Evolutionary conservation across 164 flowering plant genomes (phyloP), one percentile per base, ranked within the genome.

Genomic region (Aristolochia fimbriata): DNA sequence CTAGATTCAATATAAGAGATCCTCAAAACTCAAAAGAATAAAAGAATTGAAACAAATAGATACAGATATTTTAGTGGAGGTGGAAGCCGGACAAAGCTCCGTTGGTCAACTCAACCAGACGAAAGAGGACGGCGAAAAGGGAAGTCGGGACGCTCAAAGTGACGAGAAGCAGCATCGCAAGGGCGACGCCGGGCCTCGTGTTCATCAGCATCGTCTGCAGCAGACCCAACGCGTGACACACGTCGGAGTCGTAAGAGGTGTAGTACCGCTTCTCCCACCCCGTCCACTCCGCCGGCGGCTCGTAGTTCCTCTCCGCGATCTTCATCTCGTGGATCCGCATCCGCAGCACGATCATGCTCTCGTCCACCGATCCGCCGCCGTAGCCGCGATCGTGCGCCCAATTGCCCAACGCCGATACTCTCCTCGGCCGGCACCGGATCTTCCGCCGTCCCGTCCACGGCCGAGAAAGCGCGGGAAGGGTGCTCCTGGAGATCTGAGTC

Each of bases 231-330:
- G 62, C 65, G 20, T 73, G 65, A 55, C 81, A 82, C 2, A 85
- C 65, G 8, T 69, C 30, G 1, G 79, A 46, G 50, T 79, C 77
- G 48, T 78, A 78, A 14, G 30, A 57, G 0, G 71, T 33, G 47
- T 70, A 77, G 20, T 48, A 79, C 6, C 60, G 62, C 69, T 81
- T 84, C 76, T 84, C 89, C 86, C 86, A 84, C 0, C 75, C 76
- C 79, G 73, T 74, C 86, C 89, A 81, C 51, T 77, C 58, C 0
- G 71, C 21, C 0, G 83, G 89, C 27, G 80, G 73, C 68, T 77
- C 77, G 47, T 66, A 69, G 53, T 68, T 70, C 62, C 72, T 60
- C 72, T 78, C 83, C 23, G 45, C 65, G 77, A 78, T 74, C 69
- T 78, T 76, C 74, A 74, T 80, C 73, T 80, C 85, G 47, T 71